phyloP scores from a whole-genome alignment of 768 basidiomycete species.

The Naematelia encephala region DNA sequence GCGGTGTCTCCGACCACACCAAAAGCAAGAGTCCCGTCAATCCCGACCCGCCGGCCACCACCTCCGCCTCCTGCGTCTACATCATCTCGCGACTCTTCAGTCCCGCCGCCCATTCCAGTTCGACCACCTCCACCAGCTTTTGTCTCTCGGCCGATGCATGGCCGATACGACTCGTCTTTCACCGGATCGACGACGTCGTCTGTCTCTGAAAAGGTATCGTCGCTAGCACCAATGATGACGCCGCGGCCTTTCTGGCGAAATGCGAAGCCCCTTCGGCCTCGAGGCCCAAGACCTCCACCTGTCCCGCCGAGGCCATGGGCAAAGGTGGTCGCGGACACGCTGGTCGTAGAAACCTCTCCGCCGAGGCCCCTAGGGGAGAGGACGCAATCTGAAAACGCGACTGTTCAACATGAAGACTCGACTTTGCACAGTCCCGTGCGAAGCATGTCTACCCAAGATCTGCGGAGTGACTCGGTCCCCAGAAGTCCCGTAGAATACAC shows the following conservation, averaged over 20 bases:
- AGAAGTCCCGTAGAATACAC: slow-evolving; percentile 53
- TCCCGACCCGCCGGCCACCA: slow-evolving; percentile 28
- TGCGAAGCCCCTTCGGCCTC: slow-evolving; percentile 12
- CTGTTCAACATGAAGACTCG: background rate
- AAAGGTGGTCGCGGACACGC: slow-evolving; percentile 3
- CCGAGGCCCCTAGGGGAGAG: slow-evolving; percentile 18
- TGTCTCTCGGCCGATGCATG: slow-evolving; percentile 4
- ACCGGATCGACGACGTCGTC: slow-evolving; percentile 18
- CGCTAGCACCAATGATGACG: background rate
- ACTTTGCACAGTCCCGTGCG: background rate
- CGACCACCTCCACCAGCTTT: slow-evolving; percentile 16
- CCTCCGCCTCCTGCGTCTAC: slow-evolving; percentile 20
- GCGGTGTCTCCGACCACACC: slow-evolving; percentile 2
- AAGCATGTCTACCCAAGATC: slow-evolving; percentile 1
- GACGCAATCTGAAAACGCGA: slow-evolving; percentile 22
- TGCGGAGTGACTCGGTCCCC: background rate
- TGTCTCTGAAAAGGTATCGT: slow-evolving; percentile 11
- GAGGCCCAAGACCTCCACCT: slow-evolving; percentile 37
- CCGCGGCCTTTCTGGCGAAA: background rate
- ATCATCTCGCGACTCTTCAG: background rate
- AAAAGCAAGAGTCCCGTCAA: slow-evolving; percentile 8
- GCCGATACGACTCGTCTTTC: slow-evolving; percentile 13
- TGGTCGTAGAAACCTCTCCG: background rate
- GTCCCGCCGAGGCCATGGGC: slow-evolving; percentile 22
- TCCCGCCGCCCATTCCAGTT: slow-evolving; percentile 3